Evolutionary conservation across 148 eudicot genomes (phyloP).

Genomic region (Chenopodium album): DNA sequence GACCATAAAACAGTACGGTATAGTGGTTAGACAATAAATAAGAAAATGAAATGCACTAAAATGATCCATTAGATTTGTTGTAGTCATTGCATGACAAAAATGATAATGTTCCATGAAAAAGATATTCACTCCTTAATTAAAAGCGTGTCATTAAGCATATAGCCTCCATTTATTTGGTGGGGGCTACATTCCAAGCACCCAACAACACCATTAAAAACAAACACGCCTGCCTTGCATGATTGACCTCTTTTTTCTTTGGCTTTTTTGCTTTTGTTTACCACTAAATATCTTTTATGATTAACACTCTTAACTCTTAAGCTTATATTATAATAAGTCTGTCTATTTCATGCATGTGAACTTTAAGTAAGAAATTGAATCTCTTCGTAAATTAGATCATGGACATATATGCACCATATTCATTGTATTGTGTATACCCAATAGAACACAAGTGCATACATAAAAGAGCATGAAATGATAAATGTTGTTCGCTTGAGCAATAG

Average conservation of each 20-base stretch:
- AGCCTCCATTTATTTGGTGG: neutral
- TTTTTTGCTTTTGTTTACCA: conserved; percentile 10
- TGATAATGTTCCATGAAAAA: conserved; percentile 4
- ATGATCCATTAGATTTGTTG: neutral
- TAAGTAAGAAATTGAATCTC: neutral
- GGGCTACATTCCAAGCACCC: neutral
- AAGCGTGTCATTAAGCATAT: neutral
- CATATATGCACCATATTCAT: too few relatives aligned
- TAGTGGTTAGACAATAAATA: neutral
- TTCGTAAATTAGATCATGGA: too few relatives aligned
- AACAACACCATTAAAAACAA: neutral
- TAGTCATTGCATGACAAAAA: conserved; percentile 14
- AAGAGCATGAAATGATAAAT: too few relatives aligned
- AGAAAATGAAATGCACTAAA: neutral
- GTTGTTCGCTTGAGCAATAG: too few relatives aligned
- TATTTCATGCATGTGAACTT: conserved; percentile 2
- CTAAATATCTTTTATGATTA: neutral
- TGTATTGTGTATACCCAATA: too few relatives aligned
- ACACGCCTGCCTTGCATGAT: neutral
- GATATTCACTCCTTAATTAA: neutral
- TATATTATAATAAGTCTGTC: neutral
- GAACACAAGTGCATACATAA: too few relatives aligned
- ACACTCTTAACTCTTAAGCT: conserved; percentile 1
- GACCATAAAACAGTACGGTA: neutral
- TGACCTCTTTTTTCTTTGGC: neutral